phyloP scores from a whole-genome alignment of 2,329 filamentous ascomycete genomes.

The Leptosphaerulina australis region DNA sequence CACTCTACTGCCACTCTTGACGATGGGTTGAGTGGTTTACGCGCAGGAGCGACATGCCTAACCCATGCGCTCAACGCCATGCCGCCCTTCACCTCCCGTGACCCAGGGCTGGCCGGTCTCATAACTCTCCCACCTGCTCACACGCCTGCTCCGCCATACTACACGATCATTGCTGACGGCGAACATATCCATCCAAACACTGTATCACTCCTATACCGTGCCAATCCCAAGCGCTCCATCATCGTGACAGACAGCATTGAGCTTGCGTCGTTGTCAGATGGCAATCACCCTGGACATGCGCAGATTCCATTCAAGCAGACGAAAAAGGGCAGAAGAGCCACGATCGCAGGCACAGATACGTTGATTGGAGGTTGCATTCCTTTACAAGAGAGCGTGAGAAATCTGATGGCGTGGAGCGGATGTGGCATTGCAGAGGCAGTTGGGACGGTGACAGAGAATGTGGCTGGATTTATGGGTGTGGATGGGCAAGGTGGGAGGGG shows the following conservation, averaged over 20 bases:
- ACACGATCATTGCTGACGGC: constrained; percentile 60
- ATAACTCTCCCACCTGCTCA: constrained; percentile 36
- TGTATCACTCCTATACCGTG: constrained; percentile 56
- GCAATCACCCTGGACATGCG: constrained; percentile 58
- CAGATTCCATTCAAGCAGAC: constrained; percentile 59
- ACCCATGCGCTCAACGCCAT: constrained; percentile 64
- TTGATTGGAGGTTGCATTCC: constrained; percentile 60
- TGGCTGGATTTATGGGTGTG: constrained; percentile 57
- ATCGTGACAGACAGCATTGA: constrained; percentile 62
- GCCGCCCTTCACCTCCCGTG: constrained; percentile 57
- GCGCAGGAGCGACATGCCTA: constrained; percentile 57
- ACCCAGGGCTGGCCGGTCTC: constrained; percentile 58
- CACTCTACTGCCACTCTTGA: constrained; percentile 58
- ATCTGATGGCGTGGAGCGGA: constrained; percentile 55
- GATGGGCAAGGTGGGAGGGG: constrained; percentile 52
- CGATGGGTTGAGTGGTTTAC: constrained; percentile 53
- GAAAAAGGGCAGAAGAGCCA: constrained; percentile 57
- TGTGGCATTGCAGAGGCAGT: constrained; percentile 57
- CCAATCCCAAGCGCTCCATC: constrained; percentile 56
- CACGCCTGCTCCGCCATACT: constrained; percentile 52
- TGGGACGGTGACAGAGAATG: constrained; percentile 57
- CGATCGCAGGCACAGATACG: constrained; percentile 60
- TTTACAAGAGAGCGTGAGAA: constrained; percentile 58
- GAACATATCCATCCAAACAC: constrained; percentile 61
- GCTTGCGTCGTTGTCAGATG: constrained; percentile 59